A percentile compares a stretch with the other conserved stretches of the same genome.
phyloP scores from a whole-genome alignment of 2,329 filamentous ascomycete species.

The Calonectria henricotiae region DNA sequence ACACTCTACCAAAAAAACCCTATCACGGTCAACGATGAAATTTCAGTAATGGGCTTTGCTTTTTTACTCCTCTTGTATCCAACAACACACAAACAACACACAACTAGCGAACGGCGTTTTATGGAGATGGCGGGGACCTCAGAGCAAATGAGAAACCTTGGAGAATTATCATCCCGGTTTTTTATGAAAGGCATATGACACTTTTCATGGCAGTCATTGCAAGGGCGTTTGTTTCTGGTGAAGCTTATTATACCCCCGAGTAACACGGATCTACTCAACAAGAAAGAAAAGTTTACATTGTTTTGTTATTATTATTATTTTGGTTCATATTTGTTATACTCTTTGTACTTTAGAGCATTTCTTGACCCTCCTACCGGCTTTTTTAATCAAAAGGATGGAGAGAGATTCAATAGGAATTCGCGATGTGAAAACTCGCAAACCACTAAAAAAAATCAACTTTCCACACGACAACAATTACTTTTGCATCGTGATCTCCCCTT shows the following conservation, averaged over 20 bases:
- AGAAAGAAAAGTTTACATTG: slow-evolving; percentile 30
- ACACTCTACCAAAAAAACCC: neutral
- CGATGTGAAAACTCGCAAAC: neutral
- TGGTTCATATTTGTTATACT: slow-evolving; percentile 12
- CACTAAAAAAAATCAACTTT: too few relatives aligned
- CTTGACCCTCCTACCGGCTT: neutral
- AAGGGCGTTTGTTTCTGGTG: slow-evolving; percentile 65
- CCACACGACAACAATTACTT: too few relatives aligned
- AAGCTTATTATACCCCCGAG: slow-evolving; percentile 63
- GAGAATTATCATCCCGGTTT: slow-evolving; percentile 37
- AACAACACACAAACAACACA: neutral
- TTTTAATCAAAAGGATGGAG: neutral
- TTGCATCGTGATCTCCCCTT: too few relatives aligned
- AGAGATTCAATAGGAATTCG: neutral
- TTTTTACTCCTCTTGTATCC: slow-evolving; percentile 3
- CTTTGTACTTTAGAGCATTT: slow-evolving; percentile 6
- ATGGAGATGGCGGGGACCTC: slow-evolving; percentile 51
- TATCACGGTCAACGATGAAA: slow-evolving; percentile 5
- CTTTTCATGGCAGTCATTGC: slow-evolving; percentile 39
- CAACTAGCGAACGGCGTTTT: slow-evolving; percentile 50
- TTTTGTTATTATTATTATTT: slow-evolving; percentile 23
- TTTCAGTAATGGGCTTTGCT: neutral
- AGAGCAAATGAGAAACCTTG: slow-evolving; percentile 54
- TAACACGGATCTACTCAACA: slow-evolving; percentile 37
- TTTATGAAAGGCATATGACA: slow-evolving; percentile 31